Evolutionary conservation across 2,329 filamentous ascomycete genomes (phyloP).

Genomic region (Fusarium zealandicum): DNA sequence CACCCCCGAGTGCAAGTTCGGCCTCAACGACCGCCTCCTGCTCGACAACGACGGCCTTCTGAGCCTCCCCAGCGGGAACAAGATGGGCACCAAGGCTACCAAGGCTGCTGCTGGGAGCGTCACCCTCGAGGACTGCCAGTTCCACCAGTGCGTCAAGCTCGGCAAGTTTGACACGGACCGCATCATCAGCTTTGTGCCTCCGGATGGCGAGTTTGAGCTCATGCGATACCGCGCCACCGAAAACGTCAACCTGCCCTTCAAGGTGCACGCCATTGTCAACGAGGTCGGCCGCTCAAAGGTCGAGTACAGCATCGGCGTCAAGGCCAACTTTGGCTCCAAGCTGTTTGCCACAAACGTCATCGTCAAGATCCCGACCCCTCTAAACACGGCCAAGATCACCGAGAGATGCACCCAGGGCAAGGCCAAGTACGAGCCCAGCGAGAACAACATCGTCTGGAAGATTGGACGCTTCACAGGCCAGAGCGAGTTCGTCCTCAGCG

Average conservation of each 20-base stretch:
- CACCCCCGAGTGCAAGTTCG: conserved; percentile 98
- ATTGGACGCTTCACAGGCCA: conserved; percentile 98
- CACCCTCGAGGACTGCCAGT: conserved; percentile 96
- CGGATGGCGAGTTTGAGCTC: conserved; percentile 96
- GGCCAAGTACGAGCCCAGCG: conserved; percentile 96
- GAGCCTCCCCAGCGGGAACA: conserved; percentile 75
- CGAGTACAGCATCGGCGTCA: conserved; percentile 97
- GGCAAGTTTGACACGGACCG: conserved; percentile 96
- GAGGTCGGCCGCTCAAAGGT: conserved; percentile 97
- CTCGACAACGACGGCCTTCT: conserved; percentile 78
- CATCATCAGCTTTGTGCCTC: conserved; percentile 96
- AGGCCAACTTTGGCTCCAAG: conserved; percentile 95
- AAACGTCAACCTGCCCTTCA: conserved; percentile 98
- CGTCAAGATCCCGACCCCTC: conserved; percentile 90
- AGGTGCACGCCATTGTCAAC: conserved; percentile 97
- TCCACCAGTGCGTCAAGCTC: conserved; percentile 98
- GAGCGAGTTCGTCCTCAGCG: conserved; percentile 92
- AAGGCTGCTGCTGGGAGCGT: conserved; percentile 95
- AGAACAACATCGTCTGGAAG: conserved; percentile 99
- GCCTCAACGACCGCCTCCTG: conserved; percentile 91
- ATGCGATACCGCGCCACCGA: conserved; percentile 99
- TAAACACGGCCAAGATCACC: conserved; percentile 94
- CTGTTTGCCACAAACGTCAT: conserved; percentile 97
- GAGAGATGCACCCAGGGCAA: conserved; percentile 95
- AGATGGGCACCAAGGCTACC: conserved; percentile 84